Conservation (phyloP, 164 flowering plant genomes). For the Amborella trichopoda region DNA sequence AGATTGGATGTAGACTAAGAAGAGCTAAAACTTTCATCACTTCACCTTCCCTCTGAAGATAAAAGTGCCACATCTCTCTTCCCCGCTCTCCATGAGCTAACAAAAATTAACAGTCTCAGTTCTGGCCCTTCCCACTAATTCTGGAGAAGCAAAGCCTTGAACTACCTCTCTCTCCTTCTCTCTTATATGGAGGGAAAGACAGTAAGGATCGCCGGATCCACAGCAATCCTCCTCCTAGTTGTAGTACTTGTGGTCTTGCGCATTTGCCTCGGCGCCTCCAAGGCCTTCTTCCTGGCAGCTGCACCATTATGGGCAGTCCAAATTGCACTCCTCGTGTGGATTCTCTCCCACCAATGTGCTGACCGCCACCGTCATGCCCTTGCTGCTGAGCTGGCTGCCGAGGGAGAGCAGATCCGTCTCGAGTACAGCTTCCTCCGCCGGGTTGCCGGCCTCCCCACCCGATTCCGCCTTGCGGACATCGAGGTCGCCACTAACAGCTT, state of each 20-base stretch:
- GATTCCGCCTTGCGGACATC: constrained; percentile 48
- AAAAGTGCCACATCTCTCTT: too few relatives aligned
- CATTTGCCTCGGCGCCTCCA: constrained; percentile 21
- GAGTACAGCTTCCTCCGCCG: constrained; percentile 77
- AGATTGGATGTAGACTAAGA: too few relatives aligned
- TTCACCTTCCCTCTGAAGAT: too few relatives aligned
- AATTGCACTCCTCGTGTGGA: constrained; percentile 21
- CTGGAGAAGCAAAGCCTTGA: too few relatives aligned
- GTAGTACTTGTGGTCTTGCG: constrained; percentile 33
- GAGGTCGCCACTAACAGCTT: constrained; percentile 67
- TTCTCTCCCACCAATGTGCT: constrained; percentile 15
- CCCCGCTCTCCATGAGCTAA: too few relatives aligned
- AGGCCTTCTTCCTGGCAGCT: constrained; percentile 36
- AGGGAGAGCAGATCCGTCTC: constrained; percentile 52
- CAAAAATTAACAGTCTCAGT: too few relatives aligned
- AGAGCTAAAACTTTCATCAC: too few relatives aligned
- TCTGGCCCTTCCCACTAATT: too few relatives aligned
- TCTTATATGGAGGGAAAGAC: constrained; percentile 48
- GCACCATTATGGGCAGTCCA: constrained; percentile 42
- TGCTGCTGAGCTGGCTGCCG: constrained; percentile 21
- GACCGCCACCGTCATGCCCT: constrained; percentile 15
- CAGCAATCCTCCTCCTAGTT: constrained; percentile 19
- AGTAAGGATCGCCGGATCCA: constrained; percentile 20
- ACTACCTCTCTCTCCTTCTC: constrained; percentile 2
- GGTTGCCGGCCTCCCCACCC: constrained; percentile 75